Conservation (phyloP, 2,329 filamentous ascomycete genomes). For the Alternaria consortialis region DNA sequence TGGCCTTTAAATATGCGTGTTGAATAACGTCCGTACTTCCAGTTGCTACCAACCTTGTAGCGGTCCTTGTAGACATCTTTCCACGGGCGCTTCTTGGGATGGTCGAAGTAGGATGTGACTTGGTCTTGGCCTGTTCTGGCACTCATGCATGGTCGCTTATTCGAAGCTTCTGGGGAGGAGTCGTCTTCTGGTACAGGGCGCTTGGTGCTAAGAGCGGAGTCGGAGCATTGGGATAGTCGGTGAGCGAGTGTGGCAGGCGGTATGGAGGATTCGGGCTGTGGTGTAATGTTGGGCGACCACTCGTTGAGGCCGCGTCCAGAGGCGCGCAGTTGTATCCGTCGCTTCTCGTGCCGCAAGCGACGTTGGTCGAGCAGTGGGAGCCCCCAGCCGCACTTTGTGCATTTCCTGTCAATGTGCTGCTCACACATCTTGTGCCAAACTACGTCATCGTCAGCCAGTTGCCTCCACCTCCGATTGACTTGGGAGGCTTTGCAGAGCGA, state of each 20-base stretch:
- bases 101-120: slow-evolving; percentile 60
- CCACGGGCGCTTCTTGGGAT: slow-evolving; percentile 72
- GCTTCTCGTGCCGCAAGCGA: slow-evolving; percentile 83
- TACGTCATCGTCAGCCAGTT: slow-evolving; percentile 93
- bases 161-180: slow-evolving; percentile 34
- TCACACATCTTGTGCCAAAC: slow-evolving; percentile 99
- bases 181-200: slow-evolving; percentile 38
- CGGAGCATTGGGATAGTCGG: slow-evolving; percentile 25
- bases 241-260: slow-evolving; percentile 21
- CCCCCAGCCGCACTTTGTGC: slow-evolving; percentile 95
- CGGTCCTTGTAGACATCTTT: slow-evolving; percentile 97
- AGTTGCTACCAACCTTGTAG: slow-evolving; percentile 95
- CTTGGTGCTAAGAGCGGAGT: slow-evolving; percentile 35
- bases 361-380: slow-evolving; percentile 89
- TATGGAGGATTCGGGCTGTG: slow-evolving; percentile 51
- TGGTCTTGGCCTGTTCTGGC: slow-evolving; percentile 35
- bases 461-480: slow-evolving; percentile 87
- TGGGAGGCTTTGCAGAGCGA: slow-evolving; percentile 96
- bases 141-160: slow-evolving; percentile 49
- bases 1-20: slow-evolving; percentile 87
- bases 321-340: slow-evolving; percentile 78
- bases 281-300: slow-evolving; percentile 62
- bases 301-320: slow-evolving; percentile 66
- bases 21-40: slow-evolving; percentile 92
- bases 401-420: slow-evolving; percentile 93